These are phyloP conservation scores for Claviceps sp. DNA, from an alignment of 2,329 filamentous ascomycete species.

Conservation along the genomic window DNA sequence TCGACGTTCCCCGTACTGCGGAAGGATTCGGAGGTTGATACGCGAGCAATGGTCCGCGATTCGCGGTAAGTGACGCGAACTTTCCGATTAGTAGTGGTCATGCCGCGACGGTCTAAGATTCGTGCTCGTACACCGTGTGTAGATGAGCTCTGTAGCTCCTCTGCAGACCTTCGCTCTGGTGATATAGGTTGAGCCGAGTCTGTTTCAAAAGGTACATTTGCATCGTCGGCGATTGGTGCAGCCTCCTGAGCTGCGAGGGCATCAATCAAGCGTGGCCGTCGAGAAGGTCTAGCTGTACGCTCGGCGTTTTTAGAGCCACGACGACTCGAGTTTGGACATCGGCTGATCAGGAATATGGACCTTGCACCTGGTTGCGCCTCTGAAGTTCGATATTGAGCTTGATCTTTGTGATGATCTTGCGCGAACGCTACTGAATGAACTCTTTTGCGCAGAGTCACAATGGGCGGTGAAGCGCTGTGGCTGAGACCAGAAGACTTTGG, in stretches of 20 bases:
- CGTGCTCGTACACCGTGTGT: slow-evolving; percentile 10
- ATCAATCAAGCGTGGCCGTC: slow-evolving; percentile 9
- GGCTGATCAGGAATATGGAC: background rate
- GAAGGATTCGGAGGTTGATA: slow-evolving; percentile 14
- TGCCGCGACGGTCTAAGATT: slow-evolving; percentile 13
- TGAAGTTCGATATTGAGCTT: background rate
- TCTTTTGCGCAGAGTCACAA: slow-evolving; percentile 1
- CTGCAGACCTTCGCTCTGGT: background rate
- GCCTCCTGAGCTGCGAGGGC: slow-evolving; percentile 8
- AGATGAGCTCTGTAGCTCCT: background rate
- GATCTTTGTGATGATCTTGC: background rate
- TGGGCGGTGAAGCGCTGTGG: background rate
- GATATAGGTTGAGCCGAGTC: background rate
- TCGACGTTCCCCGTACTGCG: slow-evolving; percentile 6
- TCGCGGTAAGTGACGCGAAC: slow-evolving; percentile 24
- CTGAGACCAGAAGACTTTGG: background rate
- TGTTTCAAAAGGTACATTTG: background rate
- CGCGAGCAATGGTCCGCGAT: slow-evolving; percentile 16
- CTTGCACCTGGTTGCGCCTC: background rate
- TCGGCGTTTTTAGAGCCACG: background rate
- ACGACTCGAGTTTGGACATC: background rate
- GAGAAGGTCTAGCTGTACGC: background rate
- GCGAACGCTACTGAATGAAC: slow-evolving; percentile 3
- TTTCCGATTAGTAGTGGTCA: slow-evolving; percentile 16
- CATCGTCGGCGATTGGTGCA: background rate